These are phyloP conservation scores for Rubus parviflorus DNA, from an alignment of 306 rosid species.

Conservation along the genomic window DNA sequence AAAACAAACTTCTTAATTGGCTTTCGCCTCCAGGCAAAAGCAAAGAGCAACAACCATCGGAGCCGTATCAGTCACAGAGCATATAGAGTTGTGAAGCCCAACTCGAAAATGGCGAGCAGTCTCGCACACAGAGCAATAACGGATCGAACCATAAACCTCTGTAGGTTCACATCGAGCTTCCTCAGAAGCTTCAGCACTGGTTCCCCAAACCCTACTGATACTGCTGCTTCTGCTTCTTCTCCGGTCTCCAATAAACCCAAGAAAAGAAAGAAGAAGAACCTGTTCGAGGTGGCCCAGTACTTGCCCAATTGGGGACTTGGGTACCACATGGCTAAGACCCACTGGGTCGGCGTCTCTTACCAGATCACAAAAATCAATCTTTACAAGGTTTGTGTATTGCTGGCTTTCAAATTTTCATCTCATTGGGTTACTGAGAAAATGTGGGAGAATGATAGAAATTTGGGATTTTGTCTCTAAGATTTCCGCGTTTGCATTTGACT, in stretches of 20 bases:
- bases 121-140: conserved; percentile 38
- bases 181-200: conserved; percentile 55
- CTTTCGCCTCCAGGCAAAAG: background rate
- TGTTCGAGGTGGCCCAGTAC: conserved; percentile 89
- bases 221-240: conserved; percentile 18
- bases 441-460: too few species aligned
- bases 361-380: conserved; percentile 90
- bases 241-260: conserved; percentile 46
- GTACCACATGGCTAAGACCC: conserved; percentile 85
- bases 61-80: background rate
- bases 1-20: background rate
- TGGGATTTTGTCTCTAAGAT: background rate
- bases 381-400: conserved; percentile 52
- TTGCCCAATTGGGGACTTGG: conserved; percentile 93
- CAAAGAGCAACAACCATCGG: background rate
- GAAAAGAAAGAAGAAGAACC: conserved; percentile 86
- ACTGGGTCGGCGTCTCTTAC: conserved; percentile 82
- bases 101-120: conserved; percentile 50
- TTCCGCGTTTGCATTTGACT: background rate
- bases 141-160: conserved; percentile 38
- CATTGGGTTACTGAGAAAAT: background rate
- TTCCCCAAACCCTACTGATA: conserved; percentile 34
- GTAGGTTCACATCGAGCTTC: conserved; percentile 43
- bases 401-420: background rate
- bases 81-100: background rate